Conservation (phyloP, 371 early-diverging fungal species). For the Apophysomyces elegans region DNA sequence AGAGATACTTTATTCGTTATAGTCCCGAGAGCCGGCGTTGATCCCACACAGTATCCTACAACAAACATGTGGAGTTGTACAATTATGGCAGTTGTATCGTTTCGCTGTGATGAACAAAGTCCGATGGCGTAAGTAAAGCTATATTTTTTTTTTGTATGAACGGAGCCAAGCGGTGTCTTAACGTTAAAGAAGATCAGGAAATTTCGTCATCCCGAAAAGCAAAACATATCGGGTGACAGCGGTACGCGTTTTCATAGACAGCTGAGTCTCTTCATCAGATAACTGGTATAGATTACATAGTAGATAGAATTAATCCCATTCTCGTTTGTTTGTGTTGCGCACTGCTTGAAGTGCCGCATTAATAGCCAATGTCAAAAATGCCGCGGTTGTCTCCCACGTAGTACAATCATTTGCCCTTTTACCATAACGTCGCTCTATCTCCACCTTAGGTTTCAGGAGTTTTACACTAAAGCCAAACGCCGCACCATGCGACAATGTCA, state of each 20-base stretch:
- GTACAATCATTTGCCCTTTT: not conserved
- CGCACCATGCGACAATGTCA: not conserved
- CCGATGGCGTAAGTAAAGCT: not conserved
- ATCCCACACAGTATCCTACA: not conserved
- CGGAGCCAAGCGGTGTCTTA: slow-evolving; percentile 6
- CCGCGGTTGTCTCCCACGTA: not conserved
- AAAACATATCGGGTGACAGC: not conserved
- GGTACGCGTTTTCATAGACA: not conserved
- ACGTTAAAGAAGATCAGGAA: not conserved
- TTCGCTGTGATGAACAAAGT: not conserved
- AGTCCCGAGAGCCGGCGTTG: not conserved
- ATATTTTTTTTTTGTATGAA: not conserved
- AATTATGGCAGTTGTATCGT: not conserved
- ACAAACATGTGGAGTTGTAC: slow-evolving; percentile 3
- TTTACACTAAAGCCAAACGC: not conserved
- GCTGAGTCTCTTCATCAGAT: not conserved
- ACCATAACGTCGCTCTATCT: not conserved
- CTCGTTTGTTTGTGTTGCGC: not conserved
- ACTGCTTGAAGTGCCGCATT: not conserved
- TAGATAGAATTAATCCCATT: no score
- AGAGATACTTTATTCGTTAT: not conserved
- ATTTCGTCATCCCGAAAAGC: not conserved
- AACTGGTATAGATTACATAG: not conserved
- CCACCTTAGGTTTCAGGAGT: not conserved
- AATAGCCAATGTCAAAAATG: not conserved